Conservation (phyloP, 169 alveolate species). For the Pseudocohnilembus persalinus region DNA sequence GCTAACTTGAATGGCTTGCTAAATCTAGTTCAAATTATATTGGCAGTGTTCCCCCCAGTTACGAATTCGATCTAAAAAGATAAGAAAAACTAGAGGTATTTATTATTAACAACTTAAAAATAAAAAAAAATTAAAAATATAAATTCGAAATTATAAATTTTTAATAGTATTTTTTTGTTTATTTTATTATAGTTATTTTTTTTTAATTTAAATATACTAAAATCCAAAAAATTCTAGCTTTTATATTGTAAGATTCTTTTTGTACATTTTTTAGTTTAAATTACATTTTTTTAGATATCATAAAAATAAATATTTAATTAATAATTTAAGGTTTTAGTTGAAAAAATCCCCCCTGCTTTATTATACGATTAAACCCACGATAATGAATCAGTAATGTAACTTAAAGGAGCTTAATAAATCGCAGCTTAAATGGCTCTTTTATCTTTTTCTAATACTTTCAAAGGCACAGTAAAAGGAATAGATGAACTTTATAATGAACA, state of each 20-base stretch:
- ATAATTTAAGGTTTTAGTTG: constrained; percentile 50
- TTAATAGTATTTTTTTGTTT: no score
- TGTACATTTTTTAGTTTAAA: no score
- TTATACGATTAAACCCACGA: constrained; percentile 94
- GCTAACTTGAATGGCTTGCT: constrained; percentile 21
- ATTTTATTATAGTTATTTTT: no score
- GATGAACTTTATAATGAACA: constrained; percentile 87
- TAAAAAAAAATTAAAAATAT: no score
- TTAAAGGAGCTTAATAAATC: constrained; percentile 70
- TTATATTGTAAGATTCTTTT: no score
- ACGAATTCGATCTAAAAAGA: constrained; percentile 18
- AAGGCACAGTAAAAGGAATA: constrained; percentile 91
- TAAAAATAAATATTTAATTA: no score
- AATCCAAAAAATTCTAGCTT: no score
- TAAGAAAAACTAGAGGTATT: constrained; percentile 27
- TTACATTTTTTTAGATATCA: no score
- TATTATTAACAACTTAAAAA: no score
- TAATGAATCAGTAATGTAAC: constrained; percentile 83
- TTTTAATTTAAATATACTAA: no score
- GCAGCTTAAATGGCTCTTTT: constrained; percentile 84
- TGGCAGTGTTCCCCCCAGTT: constrained; percentile 20
- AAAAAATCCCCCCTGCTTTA: constrained; percentile 72
- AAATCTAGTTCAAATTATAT: constrained; percentile 17
- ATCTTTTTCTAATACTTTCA: constrained; percentile 79
- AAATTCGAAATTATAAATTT: no score